Base-by-base conservation (phyloP, 2,329 filamentous ascomycete genomes). In the Mycosphaerella sp. region DNA sequence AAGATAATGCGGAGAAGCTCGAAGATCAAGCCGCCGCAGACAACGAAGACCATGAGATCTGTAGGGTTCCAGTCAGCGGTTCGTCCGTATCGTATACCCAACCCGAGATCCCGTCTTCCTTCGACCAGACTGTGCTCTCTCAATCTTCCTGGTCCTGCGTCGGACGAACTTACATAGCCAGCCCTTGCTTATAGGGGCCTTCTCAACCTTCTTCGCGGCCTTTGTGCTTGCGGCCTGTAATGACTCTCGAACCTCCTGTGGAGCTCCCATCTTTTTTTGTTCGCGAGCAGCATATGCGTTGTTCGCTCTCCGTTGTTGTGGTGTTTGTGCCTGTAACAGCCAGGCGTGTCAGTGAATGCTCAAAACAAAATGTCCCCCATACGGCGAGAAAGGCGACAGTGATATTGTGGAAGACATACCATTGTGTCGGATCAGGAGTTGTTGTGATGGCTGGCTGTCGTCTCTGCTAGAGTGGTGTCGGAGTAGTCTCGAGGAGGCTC, bases 231-330 rank as follows among this genome's bases (percentile, higher is more conserved):
- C 72, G 65, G 78, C 77, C 57, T 72, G 67, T 66, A 78, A 76
- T 48, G 72, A 64, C 7, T 68, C 66, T 59, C 75, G 63, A 12
- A 51, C 45, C 21, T 51, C 48, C 6, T 29, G 23, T 2, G 74
- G 72, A 75, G 88, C 89, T 73, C 88, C 88, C 71, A 86, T 86
- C 69, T 84, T 86, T 56, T 78, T 75, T 69, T 86, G 83, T 70
- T 92, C 84, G 51, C 81, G 78, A 70, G 85, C 85, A 62, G 80
- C 84, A 73, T 89, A 95, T 73, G 86, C 86, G 67, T 81, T 81
- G 76, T 93, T 93, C 59, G 85, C 84, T 67, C 83, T 83, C 71
- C 88, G 85, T 77, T 93, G 89, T 72, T 89, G 81, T 64, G 85
- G 87, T 63, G 88, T 93, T 84, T 92, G 87, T 64, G 84, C 86